Evolutionary conservation across 2,329 filamentous ascomycete species (phyloP), one percentile per base, ranked within the genome.

Genomic region (Dryadomyces quercus-mongolicae): DNA sequence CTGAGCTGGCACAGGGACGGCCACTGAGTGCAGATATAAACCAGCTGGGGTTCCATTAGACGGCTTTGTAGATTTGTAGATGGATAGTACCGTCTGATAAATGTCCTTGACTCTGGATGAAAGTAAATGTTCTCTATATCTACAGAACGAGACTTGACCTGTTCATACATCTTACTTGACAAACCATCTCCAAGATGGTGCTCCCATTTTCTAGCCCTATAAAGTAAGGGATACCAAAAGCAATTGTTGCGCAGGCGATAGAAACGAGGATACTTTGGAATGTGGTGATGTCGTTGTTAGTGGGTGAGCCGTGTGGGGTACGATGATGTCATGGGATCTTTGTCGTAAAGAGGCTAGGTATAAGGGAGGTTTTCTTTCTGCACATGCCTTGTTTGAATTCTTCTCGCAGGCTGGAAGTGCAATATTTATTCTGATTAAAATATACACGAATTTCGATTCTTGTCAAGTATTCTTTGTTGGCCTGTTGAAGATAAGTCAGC

Each of bases 1-100:
- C 83, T 12, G 85, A 90, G 68, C 73, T 90, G 75, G 74, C 88
- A 45, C 74, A 79, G 60, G 82, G 80, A 2, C 68, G 73, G 57
- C 65, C 68, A 57, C 67, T 76, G 51, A 84, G 78, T 58, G 82
- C 76, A 1, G 78, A 86, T 68, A 69, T 89, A 16, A 72, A 71
- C 51, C 65, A 69, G 1, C 63, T 87, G 59, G 72, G 57, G 1
- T 52, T 63, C 18, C 53, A 51, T 9, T 42, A 51, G 36, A 43
- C 25, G n/a, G 36, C 34, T 40, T 40, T 2, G 8, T 9, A 31
- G 25, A 31, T 31, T 31, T 31, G 8, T 31, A 31, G 25, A 31
- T 31, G 13, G 10, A 31, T 31, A 31, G 25, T 8, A 31, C 25
- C 8, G 25, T 8, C 25, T n/a, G n/a, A n/a, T n/a, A n/a, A n/a